Base-by-base conservation (phyloP, 805 yeast genomes). In the Metschnikowia rubicola region DNA sequence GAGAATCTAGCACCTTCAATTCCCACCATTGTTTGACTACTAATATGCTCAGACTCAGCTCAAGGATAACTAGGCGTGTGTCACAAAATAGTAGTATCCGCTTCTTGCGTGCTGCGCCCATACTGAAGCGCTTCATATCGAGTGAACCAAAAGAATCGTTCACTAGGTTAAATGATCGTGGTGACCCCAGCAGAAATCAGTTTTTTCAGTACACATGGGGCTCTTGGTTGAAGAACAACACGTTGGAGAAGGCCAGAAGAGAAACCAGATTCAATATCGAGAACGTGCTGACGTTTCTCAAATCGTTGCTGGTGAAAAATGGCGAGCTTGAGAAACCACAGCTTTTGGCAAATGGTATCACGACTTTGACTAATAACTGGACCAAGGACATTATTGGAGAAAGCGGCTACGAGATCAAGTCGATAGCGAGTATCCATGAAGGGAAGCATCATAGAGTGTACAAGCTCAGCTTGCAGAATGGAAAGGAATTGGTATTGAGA, bases 161-260 rank as follows among this genome's bases (percentile, higher is more conserved):
- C 61, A 85, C 91, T 44, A 75, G 74, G 49, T 60, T 86, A 21
- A 66, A 77, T 29, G 85, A 84, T 57, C 79, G 80, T 46, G 67
- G 73, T 35, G 91, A 86, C 60, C 88, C 89, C 10, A 70, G 80
- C 41, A 76, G 91, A 65, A 78, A 77, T 46, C 74, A 80, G 37
- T 88, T 94, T 60, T 92, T 88, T 73, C 81, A 86, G 57, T 92
- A 90, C 63, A 75, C 94, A 3, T 92, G 98, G 96, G 99, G 99
- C 40, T 79, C 96, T 7, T 92, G 98, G 98, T 70, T 91, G 58
- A 80, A 76, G 53, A 80, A 92, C 61, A 96, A 94, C 63, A 77
- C 74, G 46, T 67, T 66, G 30, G 91, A 94, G 63, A 86, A 88
- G 60, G 80, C 75, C 12, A 81, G 80, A 56, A 81, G 99, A 67